Base-by-base conservation (phyloP, 1,284 basidiomycete species). In the Xerocomus minutiporus region DNA sequence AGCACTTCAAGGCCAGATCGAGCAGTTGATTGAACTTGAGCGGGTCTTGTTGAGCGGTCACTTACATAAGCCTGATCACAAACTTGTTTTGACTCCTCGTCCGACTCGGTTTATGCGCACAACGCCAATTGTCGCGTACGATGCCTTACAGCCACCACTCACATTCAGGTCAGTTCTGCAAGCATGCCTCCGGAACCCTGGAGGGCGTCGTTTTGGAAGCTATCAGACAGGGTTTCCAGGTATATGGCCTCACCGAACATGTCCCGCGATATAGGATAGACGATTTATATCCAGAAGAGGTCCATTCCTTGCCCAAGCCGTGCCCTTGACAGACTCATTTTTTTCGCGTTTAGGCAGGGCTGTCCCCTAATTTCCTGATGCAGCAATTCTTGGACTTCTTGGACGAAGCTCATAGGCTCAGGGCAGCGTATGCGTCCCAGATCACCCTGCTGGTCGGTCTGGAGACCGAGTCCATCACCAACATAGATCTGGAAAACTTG, bases 201-300 rank as follows among this genome's bases (percentile, higher is more conserved):
- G 84, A 93, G 57, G 81, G 90, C 2, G 87, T 95, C 13, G 86
- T 97, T 1, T 66, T 75, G 5, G 84, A 87, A 59, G 95, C 97
- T 9, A 85, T 93, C 51, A 65, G 73, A 3, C 80, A 88, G 66
- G 83, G 86, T 0, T 99, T 98, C 68, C 75, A 80, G 53, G 77
- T 89, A 1, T 98, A 88, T 65, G 93, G 94, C 4, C 75, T 99
- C 53, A 91, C 86, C n/a, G 96, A 99, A 71, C 97, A 99, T 71
- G 88, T 90, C 43, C 96, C 96, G 36, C 83, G 96, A 32, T 94
- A 93, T 69, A 78, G 91, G 53, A 49, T 61, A 1, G 67, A 80
- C 35, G 93, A 99, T 69, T 75, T 98, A 34, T 99, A 98, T 67
- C 96, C 95, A 13, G 96, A 99, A 76, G 96, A 99, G 83, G 93